Evolutionary conservation across 352 stramenopile genomes (phyloP), one percentile per base, ranked within the genome.

Genomic region (Phytophthora pinifolia): DNA sequence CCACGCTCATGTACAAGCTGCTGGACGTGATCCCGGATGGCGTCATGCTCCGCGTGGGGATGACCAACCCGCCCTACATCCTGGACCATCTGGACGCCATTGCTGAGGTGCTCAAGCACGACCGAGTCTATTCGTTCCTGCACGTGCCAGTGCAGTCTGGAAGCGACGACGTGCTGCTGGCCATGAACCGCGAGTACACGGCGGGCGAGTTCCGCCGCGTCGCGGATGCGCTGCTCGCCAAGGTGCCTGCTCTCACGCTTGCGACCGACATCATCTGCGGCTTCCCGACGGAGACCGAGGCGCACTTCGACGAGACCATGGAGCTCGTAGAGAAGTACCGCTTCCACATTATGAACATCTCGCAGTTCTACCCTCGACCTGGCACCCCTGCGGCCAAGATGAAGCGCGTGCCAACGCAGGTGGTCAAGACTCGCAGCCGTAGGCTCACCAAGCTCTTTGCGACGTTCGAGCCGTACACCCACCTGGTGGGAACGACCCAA

Each of bases 11-110:
- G 48, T 54, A 61, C 13, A 66, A 66, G 18, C 31, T 98, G n/a
- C 46, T 93, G 22, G 56, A 81, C 25, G 69, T 94, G 36, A 54
- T 90, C 29, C 79, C 83, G 0, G 70, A 76, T 10, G 73, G 79
- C 9, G 74, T 90, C n/a, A 97, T 97, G 89, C 65, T 97, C 4
- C 78, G 88, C 31, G 73, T 97, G 13, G 91, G 91, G 17, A 98
- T 98, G 91, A 98, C 90, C 13, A 98, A 98, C 55, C 91, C 91
- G 37, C 91, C 91, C 35, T 97, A 89, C 67, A 97, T 98, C 39
- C 50, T 97, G 20, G 68, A 91, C 43, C 87, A 97, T 57, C 62
- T 97, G 2, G 75, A 95, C 54, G 76, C 67, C 3, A 71, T 98
- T n/a, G 87, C 83, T 8, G 64, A 85, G 27, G 74, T 89, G 17